Percentiles rank a stretch among this genome's conserved stretches.
Conservation (phyloP, 202 grass and related monocot species). For the Panicum virgatum region DNA sequence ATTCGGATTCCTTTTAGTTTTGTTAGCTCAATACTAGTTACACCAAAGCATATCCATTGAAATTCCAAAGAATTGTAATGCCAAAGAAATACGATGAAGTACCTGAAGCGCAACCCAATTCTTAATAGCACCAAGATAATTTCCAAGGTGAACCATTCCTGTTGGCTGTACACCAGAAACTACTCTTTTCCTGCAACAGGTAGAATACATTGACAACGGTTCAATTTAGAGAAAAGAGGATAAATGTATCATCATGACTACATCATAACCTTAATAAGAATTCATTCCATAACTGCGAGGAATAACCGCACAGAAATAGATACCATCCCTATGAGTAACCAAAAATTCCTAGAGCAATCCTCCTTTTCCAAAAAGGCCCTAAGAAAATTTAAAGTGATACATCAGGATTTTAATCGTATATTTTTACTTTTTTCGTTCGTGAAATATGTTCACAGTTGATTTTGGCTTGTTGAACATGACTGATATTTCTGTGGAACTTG, state of each 20-base stretch:
- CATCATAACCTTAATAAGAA: neutral
- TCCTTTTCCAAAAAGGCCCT: too few relatives aligned
- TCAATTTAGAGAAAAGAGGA: constrained; percentile 12
- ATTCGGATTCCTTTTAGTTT: constrained; percentile 10
- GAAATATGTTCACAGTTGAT: neutral
- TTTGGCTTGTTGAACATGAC: neutral
- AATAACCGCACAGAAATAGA: neutral
- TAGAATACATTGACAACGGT: constrained; percentile 10
- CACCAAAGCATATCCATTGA: constrained; percentile 12
- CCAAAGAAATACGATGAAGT: constrained; percentile 3
- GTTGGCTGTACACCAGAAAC: constrained; percentile 98
- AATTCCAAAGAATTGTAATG: neutral
- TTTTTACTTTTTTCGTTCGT: neutral
- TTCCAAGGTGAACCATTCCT: constrained; percentile 93
- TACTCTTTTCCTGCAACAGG: constrained; percentile 81
- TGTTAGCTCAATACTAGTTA: neutral
- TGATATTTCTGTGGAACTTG: neutral
- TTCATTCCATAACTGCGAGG: neutral
- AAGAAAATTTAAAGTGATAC: neutral
- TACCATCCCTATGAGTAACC: neutral
- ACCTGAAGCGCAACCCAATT: constrained; percentile 99
- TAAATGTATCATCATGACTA: constrained; percentile 15
- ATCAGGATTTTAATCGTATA: neutral
- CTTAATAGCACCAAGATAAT: constrained; percentile 96
- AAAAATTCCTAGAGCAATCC: neutral